Evolutionary conservation across 225 moss, liverwort and hornwort genomes (phyloP).

Genomic region (Sphagnum tenellum): DNA sequence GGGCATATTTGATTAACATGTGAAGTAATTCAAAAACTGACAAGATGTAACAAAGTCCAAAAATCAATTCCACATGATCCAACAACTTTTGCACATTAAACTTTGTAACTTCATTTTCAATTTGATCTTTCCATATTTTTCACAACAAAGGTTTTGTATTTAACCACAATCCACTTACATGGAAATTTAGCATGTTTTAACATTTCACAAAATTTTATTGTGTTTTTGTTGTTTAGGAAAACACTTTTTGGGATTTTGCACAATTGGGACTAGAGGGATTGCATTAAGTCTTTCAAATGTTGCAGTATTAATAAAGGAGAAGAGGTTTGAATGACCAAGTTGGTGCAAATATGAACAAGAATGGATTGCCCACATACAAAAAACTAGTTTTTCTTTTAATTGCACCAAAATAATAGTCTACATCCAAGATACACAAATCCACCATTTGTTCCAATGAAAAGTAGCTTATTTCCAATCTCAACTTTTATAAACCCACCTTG

Average conservation of each 20-base stretch:
- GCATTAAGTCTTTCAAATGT: no score
- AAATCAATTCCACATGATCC: background rate
- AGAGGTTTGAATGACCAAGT: no score
- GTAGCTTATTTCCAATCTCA: background rate
- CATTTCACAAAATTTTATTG: background rate
- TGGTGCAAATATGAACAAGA: no score
- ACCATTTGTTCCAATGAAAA: no score
- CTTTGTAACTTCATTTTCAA: no score
- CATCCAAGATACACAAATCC: background rate
- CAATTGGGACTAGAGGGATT: no score
- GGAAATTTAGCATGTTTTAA: background rate
- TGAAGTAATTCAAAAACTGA: background rate
- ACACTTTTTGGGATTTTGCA: background rate
- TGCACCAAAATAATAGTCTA: background rate
- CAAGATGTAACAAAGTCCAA: background rate
- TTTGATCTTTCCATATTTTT: background rate
- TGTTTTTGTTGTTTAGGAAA: background rate
- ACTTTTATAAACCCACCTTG: background rate
- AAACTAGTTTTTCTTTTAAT: no score
- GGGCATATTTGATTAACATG: background rate
- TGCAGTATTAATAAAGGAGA: no score
- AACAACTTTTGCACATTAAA: no score
- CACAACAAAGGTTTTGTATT: background rate
- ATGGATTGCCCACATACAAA: no score
- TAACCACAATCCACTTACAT: background rate